Evolutionary conservation across 2,329 filamentous ascomycete species (phyloP), one percentile per base, ranked within the genome.

Genomic region (Diaporthe destruens): DNA sequence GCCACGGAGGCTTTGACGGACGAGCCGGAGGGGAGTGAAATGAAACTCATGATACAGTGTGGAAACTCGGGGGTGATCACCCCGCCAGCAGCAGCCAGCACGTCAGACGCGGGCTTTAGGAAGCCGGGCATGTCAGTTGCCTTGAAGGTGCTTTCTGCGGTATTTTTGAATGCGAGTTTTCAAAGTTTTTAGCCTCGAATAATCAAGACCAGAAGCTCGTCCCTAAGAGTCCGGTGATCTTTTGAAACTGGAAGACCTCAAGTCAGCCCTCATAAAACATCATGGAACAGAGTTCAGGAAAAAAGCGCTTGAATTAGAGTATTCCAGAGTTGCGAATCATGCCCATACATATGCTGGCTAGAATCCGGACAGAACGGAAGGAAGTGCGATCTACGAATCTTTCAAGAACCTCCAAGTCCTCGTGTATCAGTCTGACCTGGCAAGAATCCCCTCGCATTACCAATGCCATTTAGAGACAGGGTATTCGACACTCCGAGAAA

Each of bases 1-100:
- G 67, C 34, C 16, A 49, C 56, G 67, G 67, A 42, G 54, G 54
- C 5, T 59, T 51, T 23, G 39, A 51, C 36, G 42, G 11, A 16
- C 42, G 54, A 54, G 20, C 12, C 57, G 54, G 32, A 51, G 32
- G 6, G 36, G 18, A 59, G 6, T 8, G 29, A 23, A 29, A 29
- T 18, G 44, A 29, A 1, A 0, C 20, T 8, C 61, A 55, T 23
- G 29, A 12, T 11, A 25, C n/a, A 20, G 6, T 7, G 51, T 44
- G n/a, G 16, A 9, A 20, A 32, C 23, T 9, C 39, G n/a, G 32
- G 16, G 20, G 32, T 16, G 54, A 29, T 9, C 55, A 53, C 14
- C 42, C 12, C 67, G 8, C 54, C 5, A 67, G 6, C 63, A n/a
- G 63, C 63, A 44, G 49, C 47, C 47, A 42, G 14, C 32, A n/a